Evolutionary conservation across 2,329 filamentous ascomycete species (phyloP).

Genomic region (Clarireedia monteithiana): DNA sequence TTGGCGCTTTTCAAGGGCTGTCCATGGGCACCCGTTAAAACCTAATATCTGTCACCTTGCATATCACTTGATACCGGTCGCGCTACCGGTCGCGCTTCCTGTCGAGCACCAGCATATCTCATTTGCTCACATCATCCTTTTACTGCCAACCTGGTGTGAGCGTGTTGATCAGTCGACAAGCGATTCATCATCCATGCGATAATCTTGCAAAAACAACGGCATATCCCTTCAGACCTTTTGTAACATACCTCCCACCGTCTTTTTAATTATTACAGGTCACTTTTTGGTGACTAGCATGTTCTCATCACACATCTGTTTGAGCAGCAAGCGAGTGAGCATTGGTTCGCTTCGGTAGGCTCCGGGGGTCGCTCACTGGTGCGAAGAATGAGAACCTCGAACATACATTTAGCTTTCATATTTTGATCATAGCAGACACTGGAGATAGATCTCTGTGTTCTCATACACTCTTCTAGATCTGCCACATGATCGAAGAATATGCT

Average conservation of each 20-base stretch:
- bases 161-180: not conserved
- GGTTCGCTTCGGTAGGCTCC: not conserved
- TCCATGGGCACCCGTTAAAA: constrained; percentile 49
- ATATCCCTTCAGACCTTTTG: constrained; percentile 3
- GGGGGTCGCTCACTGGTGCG: not conserved
- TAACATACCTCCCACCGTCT: constrained; percentile 7
- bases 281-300: not conserved
- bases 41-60: not conserved
- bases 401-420: constrained; percentile 1
- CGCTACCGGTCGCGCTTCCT: not conserved
- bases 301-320: not conserved
- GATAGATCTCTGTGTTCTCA: not conserved
- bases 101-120: not conserved
- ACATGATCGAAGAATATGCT: constrained; percentile 7
- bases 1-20: constrained; percentile 56
- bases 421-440: constrained; percentile 7
- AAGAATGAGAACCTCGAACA: not conserved
- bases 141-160: not conserved
- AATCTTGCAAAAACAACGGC: not conserved
- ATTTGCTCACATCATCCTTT: not conserved
- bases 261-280: not conserved
- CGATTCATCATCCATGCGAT: not conserved
- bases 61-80: not conserved
- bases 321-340: not conserved
- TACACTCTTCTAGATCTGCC: constrained; percentile 5